phyloP scores from a whole-genome alignment of 805 yeast genomes.

The Nakazawaea peltata region DNA sequence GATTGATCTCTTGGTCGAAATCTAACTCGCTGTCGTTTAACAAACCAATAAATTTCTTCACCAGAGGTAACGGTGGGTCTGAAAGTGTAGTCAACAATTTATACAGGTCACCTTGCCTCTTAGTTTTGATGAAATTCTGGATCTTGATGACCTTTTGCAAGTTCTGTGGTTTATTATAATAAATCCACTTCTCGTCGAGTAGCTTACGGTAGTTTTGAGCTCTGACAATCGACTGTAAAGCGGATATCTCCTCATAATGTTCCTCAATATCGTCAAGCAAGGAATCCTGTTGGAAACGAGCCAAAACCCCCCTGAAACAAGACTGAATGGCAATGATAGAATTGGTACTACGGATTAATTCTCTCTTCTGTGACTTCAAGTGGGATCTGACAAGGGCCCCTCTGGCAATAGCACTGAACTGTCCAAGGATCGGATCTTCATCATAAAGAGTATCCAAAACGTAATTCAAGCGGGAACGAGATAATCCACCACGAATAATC shows the following conservation, averaged over 20 bases:
- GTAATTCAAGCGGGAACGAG: constrained; percentile 32
- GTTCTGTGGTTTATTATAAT: constrained; percentile 44
- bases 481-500: constrained; percentile 35
- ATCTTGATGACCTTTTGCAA: constrained; percentile 55
- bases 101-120: constrained; percentile 65
- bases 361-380: constrained; percentile 13
- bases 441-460: constrained; percentile 32
- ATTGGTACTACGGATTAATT: constrained; percentile 15
- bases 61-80: constrained; percentile 73
- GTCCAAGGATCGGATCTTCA: constrained; percentile 28
- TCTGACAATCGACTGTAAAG: constrained; percentile 48
- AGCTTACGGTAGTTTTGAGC: constrained; percentile 35
- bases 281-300: constrained; percentile 48
- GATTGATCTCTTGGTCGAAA: constrained; percentile 62
- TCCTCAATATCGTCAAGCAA: constrained; percentile 45
- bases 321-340: constrained; percentile 45
- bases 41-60: constrained; percentile 68
- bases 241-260: constrained; percentile 28
- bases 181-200: constrained; percentile 24
- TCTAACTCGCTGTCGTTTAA: constrained; percentile 68
- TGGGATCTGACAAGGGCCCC: constrained; percentile 31
- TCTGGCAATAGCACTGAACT: constrained; percentile 33
- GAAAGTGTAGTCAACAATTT: constrained; percentile 56
- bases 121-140: constrained; percentile 68
- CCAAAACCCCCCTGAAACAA: constrained; percentile 51